A percentile compares a stretch with the other conserved stretches of the same genome.
Conservation (phyloP, 805 yeast species). For the Saccharomycopsis javanensis region DNA sequence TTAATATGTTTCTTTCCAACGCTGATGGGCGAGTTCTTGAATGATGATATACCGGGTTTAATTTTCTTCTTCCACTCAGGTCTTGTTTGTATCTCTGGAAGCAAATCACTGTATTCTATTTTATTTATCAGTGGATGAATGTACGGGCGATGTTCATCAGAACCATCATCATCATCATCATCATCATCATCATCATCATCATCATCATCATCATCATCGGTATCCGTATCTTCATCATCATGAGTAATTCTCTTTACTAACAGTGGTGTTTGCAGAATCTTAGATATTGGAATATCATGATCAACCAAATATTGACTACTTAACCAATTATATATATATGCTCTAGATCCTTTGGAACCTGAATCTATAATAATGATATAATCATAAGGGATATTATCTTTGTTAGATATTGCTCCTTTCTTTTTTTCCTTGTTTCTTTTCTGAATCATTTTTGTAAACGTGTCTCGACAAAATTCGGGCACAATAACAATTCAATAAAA, state of each 20-base stretch:
- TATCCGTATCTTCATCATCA: conserved; percentile 8
- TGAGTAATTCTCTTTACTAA: conserved; percentile 13
- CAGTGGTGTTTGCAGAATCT: conserved; percentile 5
- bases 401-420: conserved; percentile 30
- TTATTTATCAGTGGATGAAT: conserved; percentile 8
- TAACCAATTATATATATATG: conserved; percentile 42
- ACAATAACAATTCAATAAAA: too few species aligned
- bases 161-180: conserved; percentile 18
- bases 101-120: conserved; percentile 13
- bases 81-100: conserved; percentile 29
- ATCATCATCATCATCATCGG: conserved; percentile 18
- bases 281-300: conserved; percentile 13
- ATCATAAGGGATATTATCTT: conserved; percentile 42
- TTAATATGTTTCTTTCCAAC: conserved; percentile 44
- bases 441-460: background rate
- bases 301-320: conserved; percentile 13
- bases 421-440: background rate
- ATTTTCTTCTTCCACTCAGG: conserved; percentile 42
- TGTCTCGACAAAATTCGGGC: too few species aligned
- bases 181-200: conserved; percentile 18
- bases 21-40: conserved; percentile 37
- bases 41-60: conserved; percentile 50
- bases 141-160: conserved; percentile 12
- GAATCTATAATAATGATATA: conserved; percentile 55
- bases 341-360: conserved; percentile 58